phyloP scores from a whole-genome alignment of 1,284 basidiomycete genomes.

The Cryptococcus sp. region DNA sequence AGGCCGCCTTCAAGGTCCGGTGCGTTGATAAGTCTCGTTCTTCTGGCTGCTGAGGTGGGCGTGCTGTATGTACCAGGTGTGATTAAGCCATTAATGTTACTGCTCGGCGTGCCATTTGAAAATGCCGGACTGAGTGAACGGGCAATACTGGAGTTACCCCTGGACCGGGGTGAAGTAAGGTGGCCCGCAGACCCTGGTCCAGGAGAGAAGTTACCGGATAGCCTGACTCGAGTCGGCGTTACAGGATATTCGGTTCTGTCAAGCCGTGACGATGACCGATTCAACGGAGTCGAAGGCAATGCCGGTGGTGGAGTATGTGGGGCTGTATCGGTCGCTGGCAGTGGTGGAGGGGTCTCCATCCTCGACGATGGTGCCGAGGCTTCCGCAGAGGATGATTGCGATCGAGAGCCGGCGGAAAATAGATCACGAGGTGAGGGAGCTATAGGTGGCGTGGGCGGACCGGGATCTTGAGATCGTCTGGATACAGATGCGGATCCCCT shows the following conservation, averaged over 20 bases:
- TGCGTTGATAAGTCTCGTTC: constrained; percentile 18
- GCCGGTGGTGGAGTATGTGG: background rate
- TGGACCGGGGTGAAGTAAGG: background rate
- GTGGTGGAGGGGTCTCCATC: too few species aligned
- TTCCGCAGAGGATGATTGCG: background rate
- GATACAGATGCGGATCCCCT: background rate
- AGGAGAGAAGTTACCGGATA: background rate
- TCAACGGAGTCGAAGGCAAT: background rate
- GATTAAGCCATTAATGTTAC: background rate
- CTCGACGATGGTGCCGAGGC: too few species aligned
- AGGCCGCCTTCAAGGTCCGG: constrained; percentile 19
- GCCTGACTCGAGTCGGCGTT: background rate
- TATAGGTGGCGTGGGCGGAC: background rate
- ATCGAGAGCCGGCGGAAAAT: background rate
- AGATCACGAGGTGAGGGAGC: background rate
- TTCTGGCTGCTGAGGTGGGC: constrained; percentile 1
- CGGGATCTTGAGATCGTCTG: background rate
- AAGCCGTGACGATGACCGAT: background rate
- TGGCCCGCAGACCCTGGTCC: background rate
- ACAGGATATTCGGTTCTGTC: background rate
- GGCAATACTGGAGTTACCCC: background rate
- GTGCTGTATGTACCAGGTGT: background rate
- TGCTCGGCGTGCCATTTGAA: background rate
- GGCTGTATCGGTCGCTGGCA: background rate
- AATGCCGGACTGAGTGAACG: background rate